phyloP scores from a whole-genome alignment of 148 eudicot genomes.

The Rhododendron ovatum region DNA sequence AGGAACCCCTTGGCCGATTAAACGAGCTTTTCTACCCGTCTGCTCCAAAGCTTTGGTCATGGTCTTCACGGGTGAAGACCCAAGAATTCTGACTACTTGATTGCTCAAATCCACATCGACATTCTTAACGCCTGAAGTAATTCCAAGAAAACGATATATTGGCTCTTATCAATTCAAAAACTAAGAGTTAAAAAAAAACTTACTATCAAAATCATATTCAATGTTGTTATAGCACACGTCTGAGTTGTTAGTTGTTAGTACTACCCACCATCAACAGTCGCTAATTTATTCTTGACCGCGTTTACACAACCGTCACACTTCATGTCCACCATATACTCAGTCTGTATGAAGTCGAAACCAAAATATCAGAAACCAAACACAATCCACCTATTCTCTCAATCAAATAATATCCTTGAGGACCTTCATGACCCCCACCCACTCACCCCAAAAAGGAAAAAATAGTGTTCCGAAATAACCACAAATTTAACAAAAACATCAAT shows the following conservation, averaged over 20 bases:
- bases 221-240: background rate
- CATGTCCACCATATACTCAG: conserved; percentile 98
- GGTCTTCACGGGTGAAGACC: conserved; percentile 60
- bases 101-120: conserved; percentile 85
- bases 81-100: conserved; percentile 86
- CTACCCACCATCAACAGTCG: conserved; percentile 63
- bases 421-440: background rate
- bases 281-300: conserved; percentile 67
- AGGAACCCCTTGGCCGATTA: conserved; percentile 92
- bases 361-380: background rate
- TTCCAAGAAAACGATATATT: conserved; percentile 1
- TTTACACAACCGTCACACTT: conserved; percentile 84
- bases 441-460: background rate
- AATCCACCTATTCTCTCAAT: background rate
- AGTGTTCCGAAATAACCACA: background rate
- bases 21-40: conserved; percentile 70
- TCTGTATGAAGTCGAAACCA: conserved; percentile 40
- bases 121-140: conserved; percentile 61
- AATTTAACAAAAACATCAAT: background rate
- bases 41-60: conserved; percentile 86
- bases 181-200: background rate
- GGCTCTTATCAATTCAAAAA: background rate
- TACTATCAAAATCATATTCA: background rate
- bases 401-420: background rate
- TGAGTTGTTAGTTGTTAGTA: background rate